Base-by-base conservation (phyloP, 495 filamentous ascomycete genomes). In the Hypoxylon rickii region DNA sequence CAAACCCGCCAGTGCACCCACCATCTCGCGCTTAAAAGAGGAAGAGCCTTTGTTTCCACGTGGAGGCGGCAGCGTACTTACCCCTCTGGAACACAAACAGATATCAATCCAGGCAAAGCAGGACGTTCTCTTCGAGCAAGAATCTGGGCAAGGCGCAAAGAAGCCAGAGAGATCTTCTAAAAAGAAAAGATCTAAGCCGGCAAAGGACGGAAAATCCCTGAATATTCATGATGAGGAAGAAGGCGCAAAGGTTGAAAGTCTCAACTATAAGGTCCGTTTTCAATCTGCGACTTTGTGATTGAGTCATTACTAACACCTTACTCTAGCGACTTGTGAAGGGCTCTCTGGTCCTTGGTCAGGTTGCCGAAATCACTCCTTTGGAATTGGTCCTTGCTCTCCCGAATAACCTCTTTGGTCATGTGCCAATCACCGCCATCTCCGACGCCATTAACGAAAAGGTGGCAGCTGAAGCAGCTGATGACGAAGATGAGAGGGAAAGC, bases 1-100 rank as follows among this genome's bases (percentile, higher is more conserved):
- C 31, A 70, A 73, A 50, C 61, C 69, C 12, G 51, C 67, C 3
- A 48, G 45, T 7, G 43, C 63, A 16, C 16, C 67, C 15, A 49
- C 59, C 0, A 62, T 73, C 17, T 70, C 74, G 4, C 55, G 64
- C 37, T 50, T 75, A 10, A 85, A 84, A 61, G 86, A 90, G 54
- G 93, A 97, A 43, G 94, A 96, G 61, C 82, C 83, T 3, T 73
- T 92, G 20, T 98, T 98, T 67, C 94, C 95, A 66, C 84, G 94
- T 77, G 94, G 94, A 46, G 95, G 94, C 48, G 94, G 81, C 11
- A 94, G 90, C 68, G 79, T 95, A 38, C 75, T 98, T 71, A 96
- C 94, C 6, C 92, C 94, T 18, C 79, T 98, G 44, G 94, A 98
- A 69, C 86, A 94, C 61, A 96, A 96, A 75, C 89, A 97, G 71